phyloP scores from a whole-genome alignment of 768 basidiomycete genomes.

The Lanmaoa rubissima region DNA sequence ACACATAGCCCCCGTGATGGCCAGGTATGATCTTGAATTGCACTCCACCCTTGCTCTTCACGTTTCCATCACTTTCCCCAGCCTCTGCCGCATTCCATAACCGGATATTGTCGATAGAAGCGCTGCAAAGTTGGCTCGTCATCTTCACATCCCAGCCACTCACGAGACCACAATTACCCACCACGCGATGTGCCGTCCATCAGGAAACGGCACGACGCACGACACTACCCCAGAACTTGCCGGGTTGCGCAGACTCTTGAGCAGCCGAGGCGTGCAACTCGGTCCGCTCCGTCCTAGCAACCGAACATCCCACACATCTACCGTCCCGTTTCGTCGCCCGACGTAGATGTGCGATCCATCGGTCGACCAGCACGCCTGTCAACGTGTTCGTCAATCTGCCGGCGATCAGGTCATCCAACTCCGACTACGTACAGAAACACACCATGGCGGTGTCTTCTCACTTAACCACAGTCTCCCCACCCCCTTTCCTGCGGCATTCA shows the following conservation, averaged over 20 bases:
- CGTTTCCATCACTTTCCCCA: conserved; percentile 60
- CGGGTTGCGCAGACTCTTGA: conserved; percentile 85
- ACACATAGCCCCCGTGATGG: conserved; percentile 92
- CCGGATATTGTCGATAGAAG: conserved; percentile 89
- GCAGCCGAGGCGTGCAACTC: conserved; percentile 63
- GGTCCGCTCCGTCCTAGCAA: conserved; percentile 64
- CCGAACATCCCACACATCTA: conserved; percentile 96
- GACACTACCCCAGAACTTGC: conserved; percentile 88
- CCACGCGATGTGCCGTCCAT: conserved; percentile 90
- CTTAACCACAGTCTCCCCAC: conserved; percentile 86
- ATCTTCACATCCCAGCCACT: conserved; percentile 16
- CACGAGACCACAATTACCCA: conserved; percentile 38
- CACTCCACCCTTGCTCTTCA: conserved; percentile 63
- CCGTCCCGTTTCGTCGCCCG: conserved; percentile 84
- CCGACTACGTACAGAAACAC: conserved; percentile 71
- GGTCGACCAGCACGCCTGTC: conserved; percentile 90
- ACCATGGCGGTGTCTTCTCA: conserved; percentile 95
- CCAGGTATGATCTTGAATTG: conserved; percentile 96
- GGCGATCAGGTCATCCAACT: background rate
- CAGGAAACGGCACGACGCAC: conserved; percentile 88
- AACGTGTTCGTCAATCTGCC: conserved; percentile 4
- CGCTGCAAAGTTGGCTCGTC: conserved; percentile 45
- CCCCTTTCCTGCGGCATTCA: conserved; percentile 58
- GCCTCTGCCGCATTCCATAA: conserved; percentile 90
- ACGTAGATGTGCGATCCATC: conserved; percentile 88